Conservation (phyloP, 2,329 filamentous ascomycete genomes). For the Zasmidium citrigriseum region DNA sequence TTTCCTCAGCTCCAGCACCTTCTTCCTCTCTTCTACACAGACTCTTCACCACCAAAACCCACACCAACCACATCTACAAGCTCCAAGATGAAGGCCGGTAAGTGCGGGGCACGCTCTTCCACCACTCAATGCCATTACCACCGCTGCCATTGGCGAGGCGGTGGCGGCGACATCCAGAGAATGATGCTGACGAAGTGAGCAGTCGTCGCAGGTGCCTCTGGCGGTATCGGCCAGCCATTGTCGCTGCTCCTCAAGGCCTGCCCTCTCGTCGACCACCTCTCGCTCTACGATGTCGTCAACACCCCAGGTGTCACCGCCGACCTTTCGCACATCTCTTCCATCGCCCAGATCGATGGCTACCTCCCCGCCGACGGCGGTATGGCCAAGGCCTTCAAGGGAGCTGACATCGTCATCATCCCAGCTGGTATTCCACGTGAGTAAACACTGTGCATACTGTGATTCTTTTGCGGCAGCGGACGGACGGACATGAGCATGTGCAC, state of each 20-base stretch:
- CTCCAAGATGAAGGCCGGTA: conserved; percentile 32
- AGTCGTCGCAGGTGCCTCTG: conserved; percentile 91
- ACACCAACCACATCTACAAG: conserved; percentile 6
- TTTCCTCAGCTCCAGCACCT: conserved; percentile 2
- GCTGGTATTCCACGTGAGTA: conserved; percentile 88
- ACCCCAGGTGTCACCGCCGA: conserved; percentile 94
- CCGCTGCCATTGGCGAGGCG: not conserved
- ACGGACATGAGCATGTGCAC: conserved; percentile 1
- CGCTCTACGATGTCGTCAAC: conserved; percentile 99
- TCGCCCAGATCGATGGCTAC: conserved; percentile 83
- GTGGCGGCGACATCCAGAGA: not conserved
- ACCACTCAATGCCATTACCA: conserved; percentile 12
- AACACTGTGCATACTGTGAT: not conserved
- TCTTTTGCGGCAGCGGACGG: not conserved
- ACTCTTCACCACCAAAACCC: conserved; percentile 8
- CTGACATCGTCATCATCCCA: conserved; percentile 95
- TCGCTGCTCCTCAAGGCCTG: conserved; percentile 93
- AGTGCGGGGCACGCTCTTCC: conserved; percentile 5
- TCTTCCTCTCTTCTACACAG: conserved; percentile 8
- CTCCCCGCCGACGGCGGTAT: conserved; percentile 78
- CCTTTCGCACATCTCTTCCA: conserved; percentile 93
- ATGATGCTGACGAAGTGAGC: conserved; percentile 7
- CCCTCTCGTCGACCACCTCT: conserved; percentile 85
- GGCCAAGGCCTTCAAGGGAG: conserved; percentile 85
- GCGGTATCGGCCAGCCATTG: conserved; percentile 98